Evolutionary conservation across 2,329 filamentous ascomycete species (phyloP), one percentile per base, ranked within the genome.

Genomic region (Monosporascus ibericus): DNA sequence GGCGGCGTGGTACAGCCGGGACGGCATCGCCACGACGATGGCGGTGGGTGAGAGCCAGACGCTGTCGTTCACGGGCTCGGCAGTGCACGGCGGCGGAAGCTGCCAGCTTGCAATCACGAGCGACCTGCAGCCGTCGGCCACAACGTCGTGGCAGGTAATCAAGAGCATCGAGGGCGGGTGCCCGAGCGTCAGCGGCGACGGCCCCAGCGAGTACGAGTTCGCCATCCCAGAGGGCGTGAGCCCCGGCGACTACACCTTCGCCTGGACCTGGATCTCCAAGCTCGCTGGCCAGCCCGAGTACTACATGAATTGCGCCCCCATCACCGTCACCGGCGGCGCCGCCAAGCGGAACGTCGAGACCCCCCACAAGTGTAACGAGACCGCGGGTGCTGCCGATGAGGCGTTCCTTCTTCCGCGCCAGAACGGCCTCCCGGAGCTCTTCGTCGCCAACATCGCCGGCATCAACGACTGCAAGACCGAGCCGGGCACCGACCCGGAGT

Each of bases 241-340:
- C 6, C 72, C 81, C 17, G 87, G 87, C 14, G 75, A 85, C 38
- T 86, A 84, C 48, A 83, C 81, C 0, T 75, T 90, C 18, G 83
- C 84, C 3, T 90, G 87, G 87, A 85, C 85, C 2, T 90, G 87
- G 87, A 79, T 88, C 65, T 88, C 88, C 49, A 86, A 83, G 49
- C 63, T 88, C 30, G 56, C 62, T 2, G 87, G 87, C 1, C 88
- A 89, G 66, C 81, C 86, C 2, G 87, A 90, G 63, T 84, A 88
- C 72, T 90, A 90, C 72, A 87, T 87, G 85, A 87, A 89, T 72
- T 90, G 87, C 58, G 84, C 82, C 2, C 82, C 84, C 0, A 70
- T 89, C 50, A 77, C 75, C 2, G 74, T 90, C 44, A 74, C 75
- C 2, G 64, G 61, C 49, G 62, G 61, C 14, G 60, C 56, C 44